Base-by-base conservation (phyloP, 129 eudicot genomes). In the Glebionis coronaria region DNA sequence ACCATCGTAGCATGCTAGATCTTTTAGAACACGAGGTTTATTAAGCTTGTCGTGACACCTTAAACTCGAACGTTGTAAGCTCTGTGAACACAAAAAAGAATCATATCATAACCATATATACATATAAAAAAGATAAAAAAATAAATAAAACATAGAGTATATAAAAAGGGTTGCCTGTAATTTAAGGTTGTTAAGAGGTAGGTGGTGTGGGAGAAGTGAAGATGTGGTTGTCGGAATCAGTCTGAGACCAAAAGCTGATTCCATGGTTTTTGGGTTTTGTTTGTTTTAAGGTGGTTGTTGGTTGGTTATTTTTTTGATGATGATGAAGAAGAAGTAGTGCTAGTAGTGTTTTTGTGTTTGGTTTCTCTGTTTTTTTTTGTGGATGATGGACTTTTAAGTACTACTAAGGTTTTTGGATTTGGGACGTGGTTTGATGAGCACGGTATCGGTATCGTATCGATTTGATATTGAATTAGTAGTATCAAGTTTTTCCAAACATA, bases 171-270 rank as follows among this genome's bases (percentile, higher is more conserved):
- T 16, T 58, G 88, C 97, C 88, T 82, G 52, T 51, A 81, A 80
- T 77, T 71, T 72, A 78, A 87, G 80, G 18, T 65, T 66, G n/a
- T 65, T 66, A n/a, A n/a, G 1, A 0, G 87, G 84, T 11, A 72
- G 74, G 5, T 61, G 71, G 58, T 73, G 66, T 3, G 71, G 68
- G 75, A 64, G 68, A 79, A 68, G 72, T 25, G 90, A 75, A 68
- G 86, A 19, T 16, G 87, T 63, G 50, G 77, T 68, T 51, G 84
- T 53, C 38, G 82, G 83, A 50, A 83, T 83, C 9, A 74, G 68
- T 31, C 79, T 78, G 70, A 78, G 71, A 72, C 85, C 78, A 40
- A 84, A 72, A 72, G 88, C 85, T 40, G 82, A 71, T 76, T 85
- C 96, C 96, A 89, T 89, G 65, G 68, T 72, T 18, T 23, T 28